Conservation (phyloP, 2,329 filamentous ascomycete genomes). For the Phaeosphaeriaceae sp. region DNA sequence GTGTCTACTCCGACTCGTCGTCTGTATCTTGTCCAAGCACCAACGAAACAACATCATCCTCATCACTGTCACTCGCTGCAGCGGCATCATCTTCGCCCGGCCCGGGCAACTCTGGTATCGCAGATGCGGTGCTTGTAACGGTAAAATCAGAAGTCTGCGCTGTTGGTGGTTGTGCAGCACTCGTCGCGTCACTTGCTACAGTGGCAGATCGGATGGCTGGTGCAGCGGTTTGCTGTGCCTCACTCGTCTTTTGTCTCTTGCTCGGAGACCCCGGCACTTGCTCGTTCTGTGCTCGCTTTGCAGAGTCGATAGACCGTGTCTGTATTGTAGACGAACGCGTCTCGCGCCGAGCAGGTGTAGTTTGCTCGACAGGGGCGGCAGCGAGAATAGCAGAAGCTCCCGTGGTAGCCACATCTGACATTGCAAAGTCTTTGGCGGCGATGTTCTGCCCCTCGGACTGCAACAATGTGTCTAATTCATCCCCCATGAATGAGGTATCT, state of each 20-base stretch:
- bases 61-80: slow-evolving; percentile 31
- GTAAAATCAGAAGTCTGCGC: slow-evolving; percentile 24
- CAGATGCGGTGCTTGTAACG: slow-evolving; percentile 22
- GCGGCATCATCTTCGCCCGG: slow-evolving; percentile 17
- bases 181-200: background rate
- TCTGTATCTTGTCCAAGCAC: slow-evolving; percentile 46
- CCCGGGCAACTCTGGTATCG: slow-evolving; percentile 20
- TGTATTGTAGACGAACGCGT: slow-evolving; percentile 1
- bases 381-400: background rate
- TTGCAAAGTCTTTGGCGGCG: slow-evolving; percentile 19
- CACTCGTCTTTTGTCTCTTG: slow-evolving; percentile 35
- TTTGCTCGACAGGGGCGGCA: background rate
- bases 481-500: slow-evolving; percentile 54
- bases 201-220: slow-evolving; percentile 7
- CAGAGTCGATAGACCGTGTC: slow-evolving; percentile 9
- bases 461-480: slow-evolving; percentile 18
- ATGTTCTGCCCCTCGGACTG: slow-evolving; percentile 22
- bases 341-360: background rate
- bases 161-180: background rate
- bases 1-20: slow-evolving; percentile 38
- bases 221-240: slow-evolving; percentile 11
- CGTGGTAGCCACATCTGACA: slow-evolving; percentile 15
- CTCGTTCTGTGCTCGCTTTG: slow-evolving; percentile 34
- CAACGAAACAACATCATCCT: slow-evolving; percentile 41
- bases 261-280: slow-evolving; percentile 30